phyloP scores from a whole-genome alignment of 495 filamentous ascomycete species.

The Talaromyces liani region DNA sequence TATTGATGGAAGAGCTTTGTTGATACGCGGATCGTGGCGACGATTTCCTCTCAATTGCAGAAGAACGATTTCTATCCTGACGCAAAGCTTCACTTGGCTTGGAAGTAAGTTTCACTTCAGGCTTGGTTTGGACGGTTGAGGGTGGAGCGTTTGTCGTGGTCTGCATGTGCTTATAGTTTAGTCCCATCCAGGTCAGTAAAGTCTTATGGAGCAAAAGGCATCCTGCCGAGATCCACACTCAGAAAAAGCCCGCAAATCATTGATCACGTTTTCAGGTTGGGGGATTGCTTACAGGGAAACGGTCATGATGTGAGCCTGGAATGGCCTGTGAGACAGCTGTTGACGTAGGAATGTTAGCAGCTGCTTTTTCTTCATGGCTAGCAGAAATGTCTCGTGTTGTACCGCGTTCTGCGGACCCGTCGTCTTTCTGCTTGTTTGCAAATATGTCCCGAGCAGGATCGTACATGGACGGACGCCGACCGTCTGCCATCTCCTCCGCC shows the following conservation, averaged over 20 bases:
- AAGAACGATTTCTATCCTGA: not conserved
- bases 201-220: constrained; percentile 6
- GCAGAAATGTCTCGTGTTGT: not conserved
- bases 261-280: not conserved
- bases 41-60: not conserved
- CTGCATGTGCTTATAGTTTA: constrained; percentile 2
- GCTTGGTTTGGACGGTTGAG: not conserved
- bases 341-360: not conserved
- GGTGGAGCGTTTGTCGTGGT: constrained; percentile 1
- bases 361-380: not conserved
- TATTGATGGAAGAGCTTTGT: not conserved
- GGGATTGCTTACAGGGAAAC: not conserved
- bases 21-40: not conserved
- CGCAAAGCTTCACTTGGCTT: not conserved
- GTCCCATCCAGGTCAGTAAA: constrained; percentile 1
- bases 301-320: not conserved
- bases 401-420: constrained; percentile 9
- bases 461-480: constrained; percentile 24
- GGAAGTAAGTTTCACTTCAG: not conserved
- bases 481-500: constrained; percentile 8
- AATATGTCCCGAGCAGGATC: constrained; percentile 37
- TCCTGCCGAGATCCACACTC: constrained; percentile 6
- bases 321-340: not conserved
- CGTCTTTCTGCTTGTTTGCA: constrained; percentile 1
- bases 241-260: constrained; percentile 6